These are phyloP conservation scores for Bassia scoparia DNA, from an alignment of 148 eudicot species.

Conservation along the genomic window DNA sequence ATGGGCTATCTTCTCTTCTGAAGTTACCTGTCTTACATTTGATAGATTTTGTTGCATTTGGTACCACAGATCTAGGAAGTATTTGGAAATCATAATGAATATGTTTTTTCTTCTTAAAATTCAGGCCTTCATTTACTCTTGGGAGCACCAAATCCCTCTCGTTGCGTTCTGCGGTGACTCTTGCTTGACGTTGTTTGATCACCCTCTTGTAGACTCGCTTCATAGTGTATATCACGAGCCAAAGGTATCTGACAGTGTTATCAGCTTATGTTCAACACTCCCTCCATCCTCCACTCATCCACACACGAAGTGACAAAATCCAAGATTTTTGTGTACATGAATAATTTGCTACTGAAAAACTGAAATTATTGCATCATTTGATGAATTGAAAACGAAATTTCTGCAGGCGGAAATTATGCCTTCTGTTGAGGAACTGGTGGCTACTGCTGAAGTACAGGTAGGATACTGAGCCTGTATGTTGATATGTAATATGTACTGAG, in stretches of 20 bases:
- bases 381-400: constrained; percentile 2
- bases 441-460: constrained; percentile 74
- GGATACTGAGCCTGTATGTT: constrained; percentile 7
- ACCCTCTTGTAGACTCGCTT: constrained; percentile 73
- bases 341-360: too few species aligned
- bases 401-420: constrained; percentile 75
- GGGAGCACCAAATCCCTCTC: constrained; percentile 65
- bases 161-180: constrained; percentile 77
- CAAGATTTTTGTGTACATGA: too few species aligned
- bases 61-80: neutral
- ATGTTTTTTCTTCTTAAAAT: neutral
- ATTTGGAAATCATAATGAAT: neutral
- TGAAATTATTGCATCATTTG: too few species aligned
- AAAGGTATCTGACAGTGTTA: constrained; percentile 44
- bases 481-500: neutral
- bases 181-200: constrained; percentile 81
- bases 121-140: constrained; percentile 75
- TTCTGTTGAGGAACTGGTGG: constrained; percentile 63
- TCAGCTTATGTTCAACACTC: neutral
- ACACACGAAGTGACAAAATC: too few species aligned
- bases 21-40: neutral
- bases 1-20: constrained; percentile 9
- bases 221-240: constrained; percentile 84
- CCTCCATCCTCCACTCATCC: neutral
- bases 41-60: neutral